Conservation (phyloP, 305 asterid genomes). For the Striga hermonthica region DNA sequence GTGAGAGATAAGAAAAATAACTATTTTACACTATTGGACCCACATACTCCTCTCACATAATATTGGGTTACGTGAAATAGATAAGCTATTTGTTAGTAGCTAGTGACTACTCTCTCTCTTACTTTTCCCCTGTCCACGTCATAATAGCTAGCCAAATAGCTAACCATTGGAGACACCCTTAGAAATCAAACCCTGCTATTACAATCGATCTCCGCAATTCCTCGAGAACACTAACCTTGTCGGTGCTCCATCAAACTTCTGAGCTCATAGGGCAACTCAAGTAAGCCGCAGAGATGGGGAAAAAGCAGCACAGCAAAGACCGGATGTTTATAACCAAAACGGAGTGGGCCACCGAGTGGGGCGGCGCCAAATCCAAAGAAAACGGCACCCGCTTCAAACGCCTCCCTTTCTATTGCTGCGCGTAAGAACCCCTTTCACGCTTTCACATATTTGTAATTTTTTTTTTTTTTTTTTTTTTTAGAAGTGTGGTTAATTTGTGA, state of each 20-base stretch:
- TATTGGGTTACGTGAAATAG: too few species aligned
- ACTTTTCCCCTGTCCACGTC: too few species aligned
- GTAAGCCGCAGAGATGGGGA: slow-evolving; percentile 60
- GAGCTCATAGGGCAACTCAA: slow-evolving; percentile 18
- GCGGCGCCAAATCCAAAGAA: slow-evolving; percentile 96
- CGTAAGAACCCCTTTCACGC: slow-evolving; percentile 42
- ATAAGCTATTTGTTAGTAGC: too few species aligned
- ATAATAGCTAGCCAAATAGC: too few species aligned
- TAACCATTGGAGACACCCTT: too few species aligned
- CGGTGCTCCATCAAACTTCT: slow-evolving; percentile 23
- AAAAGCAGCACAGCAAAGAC: slow-evolving; percentile 97
- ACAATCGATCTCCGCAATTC: slow-evolving; percentile 5
- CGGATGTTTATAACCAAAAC: slow-evolving; percentile 96
- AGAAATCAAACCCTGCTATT: neutral
- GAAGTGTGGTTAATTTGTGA: slow-evolving; percentile 7
- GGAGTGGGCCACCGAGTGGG: slow-evolving; percentile 99
- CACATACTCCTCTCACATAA: too few species aligned
- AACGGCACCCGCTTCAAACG: slow-evolving; percentile 76
- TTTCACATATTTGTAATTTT: neutral
- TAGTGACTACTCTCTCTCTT: too few species aligned
- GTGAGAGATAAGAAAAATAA: too few species aligned
- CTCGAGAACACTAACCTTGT: slow-evolving; percentile 23
- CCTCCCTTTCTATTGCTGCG: slow-evolving; percentile 99
- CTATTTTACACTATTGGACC: too few species aligned
- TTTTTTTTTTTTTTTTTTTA: neutral